Conservation (phyloP, 2,329 filamentous ascomycete species). For the Ilyonectria robusta region DNA sequence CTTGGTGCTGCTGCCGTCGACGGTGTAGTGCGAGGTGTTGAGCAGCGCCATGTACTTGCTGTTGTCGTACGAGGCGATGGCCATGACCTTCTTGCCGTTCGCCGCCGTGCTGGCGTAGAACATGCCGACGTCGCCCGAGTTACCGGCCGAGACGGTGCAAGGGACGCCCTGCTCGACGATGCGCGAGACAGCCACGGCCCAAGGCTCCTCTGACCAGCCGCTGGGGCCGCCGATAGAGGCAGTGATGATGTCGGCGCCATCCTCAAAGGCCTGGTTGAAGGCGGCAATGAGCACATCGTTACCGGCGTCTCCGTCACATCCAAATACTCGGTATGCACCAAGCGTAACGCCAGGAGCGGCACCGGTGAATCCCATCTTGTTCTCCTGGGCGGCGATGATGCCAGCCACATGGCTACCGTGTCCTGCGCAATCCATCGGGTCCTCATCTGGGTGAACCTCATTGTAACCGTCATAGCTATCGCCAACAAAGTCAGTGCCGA, state of each 20-base stretch:
- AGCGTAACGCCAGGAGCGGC: constrained; percentile 70
- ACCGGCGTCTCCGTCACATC: constrained; percentile 64
- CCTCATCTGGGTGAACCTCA: constrained; percentile 59
- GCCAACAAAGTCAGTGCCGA: constrained; percentile 73
- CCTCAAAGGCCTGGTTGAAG: constrained; percentile 72
- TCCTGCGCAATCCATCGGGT: constrained; percentile 70
- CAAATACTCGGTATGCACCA: constrained; percentile 71
- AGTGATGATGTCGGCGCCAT: constrained; percentile 71
- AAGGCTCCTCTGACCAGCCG: constrained; percentile 68
- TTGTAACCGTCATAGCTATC: constrained; percentile 63
- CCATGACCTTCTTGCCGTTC: constrained; percentile 61
- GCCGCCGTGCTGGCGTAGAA: constrained; percentile 66
- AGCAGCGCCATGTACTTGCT: constrained; percentile 58
- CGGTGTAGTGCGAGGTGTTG: constrained; percentile 57
- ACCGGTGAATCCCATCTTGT: constrained; percentile 68
- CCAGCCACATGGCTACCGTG: constrained; percentile 76
- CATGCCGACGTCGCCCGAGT: constrained; percentile 61
- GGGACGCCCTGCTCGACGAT: constrained; percentile 69
- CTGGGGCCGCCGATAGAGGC: constrained; percentile 65
- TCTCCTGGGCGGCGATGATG: constrained; percentile 71
- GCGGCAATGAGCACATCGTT: constrained; percentile 73
- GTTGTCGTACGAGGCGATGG: constrained; percentile 67
- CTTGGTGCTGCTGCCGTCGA: constrained; percentile 52
- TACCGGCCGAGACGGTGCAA: constrained; percentile 67
- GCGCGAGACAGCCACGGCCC: constrained; percentile 65